Base-by-base conservation (phyloP, 371 early-diverging fungal species). In the Syncephalastrum sp. region DNA sequence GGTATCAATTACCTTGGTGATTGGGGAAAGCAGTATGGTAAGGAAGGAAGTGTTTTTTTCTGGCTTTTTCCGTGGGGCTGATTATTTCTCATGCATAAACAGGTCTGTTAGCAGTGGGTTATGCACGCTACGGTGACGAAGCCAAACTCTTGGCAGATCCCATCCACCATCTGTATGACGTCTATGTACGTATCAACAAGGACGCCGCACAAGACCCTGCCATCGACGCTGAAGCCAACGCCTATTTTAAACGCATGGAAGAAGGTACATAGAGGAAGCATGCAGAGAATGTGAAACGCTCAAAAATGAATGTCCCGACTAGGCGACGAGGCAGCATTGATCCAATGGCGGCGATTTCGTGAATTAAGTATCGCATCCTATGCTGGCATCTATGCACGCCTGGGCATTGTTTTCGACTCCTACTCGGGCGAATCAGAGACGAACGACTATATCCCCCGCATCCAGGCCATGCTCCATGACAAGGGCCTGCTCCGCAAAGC, bases 21-120 rank as follows among this genome's bases (percentile, higher is more conserved):
- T 75, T 99, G 99, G 99, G 99, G 99, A 56, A 99, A 99, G 68
- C 99, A 99, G 74, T 99, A 97, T 79, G 99, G 82, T 82, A 63
- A 59, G 60, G 46, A 6, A 38, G 33, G 21, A 41, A 12, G 8
- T 5, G 2, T 1, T 33, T 10, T 10, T 33, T 12, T 56, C 8
- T 45, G 24, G 29, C 7, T 50, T 25, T 50, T 25, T 50, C 23
- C 6, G 25, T 50, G 17, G 19, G 50, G 50, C 19, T 23, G 13
- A 19, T 19, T 15, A 23, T 15, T 46, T 16, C 15, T 46, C 0
- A 50, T 23, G 27, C 38, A 33, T 33, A 33, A 33, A 50, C 3
- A 79, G 82, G 95, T 42, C 74, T 99, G 50, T 77, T 99, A 61
- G 97, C 99, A 15, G 81, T 99, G 44, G 99, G 99, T 24, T 99